Percentiles rank a stretch among this genome's conserved stretches.
phyloP scores from a whole-genome alignment of 2,329 filamentous ascomycete genomes.

The Phoma herbarum region DNA sequence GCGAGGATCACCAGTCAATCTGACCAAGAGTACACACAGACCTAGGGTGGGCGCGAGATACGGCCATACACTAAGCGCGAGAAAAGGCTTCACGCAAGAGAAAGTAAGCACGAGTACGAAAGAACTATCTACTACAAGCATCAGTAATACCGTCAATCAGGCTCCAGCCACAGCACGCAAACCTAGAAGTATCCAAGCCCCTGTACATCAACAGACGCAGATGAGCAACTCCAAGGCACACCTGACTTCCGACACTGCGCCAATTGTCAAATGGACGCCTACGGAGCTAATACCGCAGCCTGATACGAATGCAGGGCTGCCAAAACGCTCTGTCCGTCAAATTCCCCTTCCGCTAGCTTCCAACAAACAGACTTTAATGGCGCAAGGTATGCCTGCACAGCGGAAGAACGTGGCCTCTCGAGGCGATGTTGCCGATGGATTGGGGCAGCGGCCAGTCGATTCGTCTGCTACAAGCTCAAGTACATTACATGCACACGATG shows the following conservation, averaged over 20 bases:
- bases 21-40: background rate
- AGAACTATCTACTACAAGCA: background rate
- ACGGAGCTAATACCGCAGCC: background rate
- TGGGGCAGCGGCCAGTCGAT: background rate
- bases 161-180: background rate
- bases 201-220: background rate
- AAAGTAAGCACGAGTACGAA: background rate
- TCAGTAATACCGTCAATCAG: background rate
- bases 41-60: slow-evolving; percentile 6
- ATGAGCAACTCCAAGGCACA: background rate
- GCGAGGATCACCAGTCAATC: background rate
- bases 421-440: background rate
- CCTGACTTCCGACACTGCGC: background rate
- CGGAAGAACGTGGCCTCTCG: background rate
- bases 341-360: background rate
- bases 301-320: background rate
- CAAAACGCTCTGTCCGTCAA: background rate
- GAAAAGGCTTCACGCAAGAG: background rate
- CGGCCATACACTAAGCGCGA: background rate
- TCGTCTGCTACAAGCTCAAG: background rate
- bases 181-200: background rate
- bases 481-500: background rate
- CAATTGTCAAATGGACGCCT: background rate
- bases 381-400: background rate
- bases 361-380: background rate